Conservation (phyloP, 2,329 filamentous ascomycete species). For the Diaporthe citriasiana region DNA sequence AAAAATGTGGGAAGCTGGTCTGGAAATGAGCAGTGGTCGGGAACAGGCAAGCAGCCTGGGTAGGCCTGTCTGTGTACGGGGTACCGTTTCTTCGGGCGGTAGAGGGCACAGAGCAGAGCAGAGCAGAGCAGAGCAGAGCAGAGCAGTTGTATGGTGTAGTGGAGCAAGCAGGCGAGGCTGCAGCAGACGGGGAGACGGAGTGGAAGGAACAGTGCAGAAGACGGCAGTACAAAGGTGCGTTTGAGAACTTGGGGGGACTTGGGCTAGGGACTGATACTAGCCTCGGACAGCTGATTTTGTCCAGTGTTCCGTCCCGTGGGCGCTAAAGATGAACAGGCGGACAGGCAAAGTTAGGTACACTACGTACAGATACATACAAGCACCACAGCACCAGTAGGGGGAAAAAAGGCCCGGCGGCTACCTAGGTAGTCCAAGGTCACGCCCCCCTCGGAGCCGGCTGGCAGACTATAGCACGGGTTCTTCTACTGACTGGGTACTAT, state of each 20-base stretch:
- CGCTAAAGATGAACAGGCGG: constrained; percentile 1
- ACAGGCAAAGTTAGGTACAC: neutral
- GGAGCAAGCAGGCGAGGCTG: neutral
- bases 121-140: neutral
- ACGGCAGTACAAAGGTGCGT: neutral
- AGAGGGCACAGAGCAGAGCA: neutral
- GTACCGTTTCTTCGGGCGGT: neutral
- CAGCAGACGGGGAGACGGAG: constrained; percentile 13
- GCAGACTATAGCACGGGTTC: constrained; percentile 27
- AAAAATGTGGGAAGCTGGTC: constrained; percentile 39
- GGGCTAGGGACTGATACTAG: constrained; percentile 6
- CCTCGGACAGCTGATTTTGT: constrained; percentile 11
- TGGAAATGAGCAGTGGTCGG: constrained; percentile 34
- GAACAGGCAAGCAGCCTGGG: constrained; percentile 9
- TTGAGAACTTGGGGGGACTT: neutral
- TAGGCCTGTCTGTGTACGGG: neutral
- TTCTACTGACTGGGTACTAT: constrained; percentile 3
- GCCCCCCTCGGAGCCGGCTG: constrained; percentile 1
- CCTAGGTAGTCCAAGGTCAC: constrained; percentile 4
- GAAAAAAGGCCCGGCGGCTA: neutral
- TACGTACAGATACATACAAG: neutral
- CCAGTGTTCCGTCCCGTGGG: constrained; percentile 15
- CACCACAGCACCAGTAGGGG: neutral
- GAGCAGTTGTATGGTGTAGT: neutral
- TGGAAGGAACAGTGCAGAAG: neutral